phyloP scores from a whole-genome alignment of 148 eudicot species.

The Chenopodium suecicum region DNA sequence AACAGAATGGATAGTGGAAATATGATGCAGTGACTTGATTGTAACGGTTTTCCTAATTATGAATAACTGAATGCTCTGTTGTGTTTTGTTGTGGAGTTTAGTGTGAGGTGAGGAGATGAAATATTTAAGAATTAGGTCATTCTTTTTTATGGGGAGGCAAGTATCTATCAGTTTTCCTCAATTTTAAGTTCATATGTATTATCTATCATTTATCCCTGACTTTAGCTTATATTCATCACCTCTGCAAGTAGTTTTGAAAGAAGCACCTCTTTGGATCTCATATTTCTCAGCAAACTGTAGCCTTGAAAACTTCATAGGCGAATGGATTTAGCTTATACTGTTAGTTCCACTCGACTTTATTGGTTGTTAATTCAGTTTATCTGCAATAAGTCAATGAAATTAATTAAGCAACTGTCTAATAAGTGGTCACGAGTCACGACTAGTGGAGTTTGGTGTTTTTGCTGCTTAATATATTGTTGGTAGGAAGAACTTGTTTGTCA shows the following conservation, averaged over 20 bases:
- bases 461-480: constrained; percentile 16
- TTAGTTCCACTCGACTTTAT: neutral
- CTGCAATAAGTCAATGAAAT: constrained; percentile 1
- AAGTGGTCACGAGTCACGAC: neutral
- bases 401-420: neutral
- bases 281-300: neutral
- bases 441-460: constrained; percentile 10
- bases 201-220: neutral
- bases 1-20: neutral
- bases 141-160: neutral
- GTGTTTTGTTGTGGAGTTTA: no score
- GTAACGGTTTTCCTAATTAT: neutral
- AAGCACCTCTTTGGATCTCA: neutral
- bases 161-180: neutral
- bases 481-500: constrained; percentile 23
- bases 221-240: neutral
- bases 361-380: constrained; percentile 6
- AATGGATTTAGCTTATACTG: neutral
- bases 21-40: neutral
- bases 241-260: neutral
- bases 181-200: neutral
- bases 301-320: neutral
- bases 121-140: neutral
- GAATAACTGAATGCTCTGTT: neutral
- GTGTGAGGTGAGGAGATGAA: no score